phyloP scores from a whole-genome alignment of 164 flowering plant species.

The Protea cynaroides region DNA sequence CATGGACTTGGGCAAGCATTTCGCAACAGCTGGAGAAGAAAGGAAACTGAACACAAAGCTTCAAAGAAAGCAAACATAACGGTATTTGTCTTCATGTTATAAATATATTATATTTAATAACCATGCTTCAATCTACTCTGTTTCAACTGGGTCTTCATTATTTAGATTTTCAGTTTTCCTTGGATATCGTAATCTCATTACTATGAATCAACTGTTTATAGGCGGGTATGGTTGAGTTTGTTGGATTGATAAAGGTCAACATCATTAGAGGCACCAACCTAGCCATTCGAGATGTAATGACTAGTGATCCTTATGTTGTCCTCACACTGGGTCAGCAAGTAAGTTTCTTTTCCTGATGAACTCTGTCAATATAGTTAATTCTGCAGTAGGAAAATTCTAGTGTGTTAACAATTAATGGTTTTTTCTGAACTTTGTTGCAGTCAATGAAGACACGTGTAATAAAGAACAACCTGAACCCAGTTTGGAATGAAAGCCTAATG shows the following conservation, averaged over 20 bases:
- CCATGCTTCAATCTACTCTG: neutral
- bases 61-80: slow-evolving; percentile 41
- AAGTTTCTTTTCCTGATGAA: slow-evolving; percentile 18
- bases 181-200: slow-evolving; percentile 5
- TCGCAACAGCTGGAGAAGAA: slow-evolving; percentile 82
- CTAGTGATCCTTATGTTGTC: slow-evolving; percentile 95
- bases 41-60: slow-evolving; percentile 40
- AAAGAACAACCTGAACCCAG: slow-evolving; percentile 84
- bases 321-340: slow-evolving; percentile 83
- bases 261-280: slow-evolving; percentile 84
- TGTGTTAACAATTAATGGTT: neutral
- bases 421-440: slow-evolving; percentile 37
- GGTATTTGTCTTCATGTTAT: slow-evolving; percentile 29
- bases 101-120: neutral
- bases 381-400: neutral
- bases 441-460: slow-evolving; percentile 83
- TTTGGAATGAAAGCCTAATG: slow-evolving; percentile 91
- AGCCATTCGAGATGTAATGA: slow-evolving; percentile 75
- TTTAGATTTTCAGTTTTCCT: slow-evolving; percentile 3
- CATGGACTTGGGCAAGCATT: slow-evolving; percentile 62
- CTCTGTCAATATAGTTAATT: neutral
- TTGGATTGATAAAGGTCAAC: slow-evolving; percentile 84
- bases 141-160: slow-evolving; percentile 1
- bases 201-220: slow-evolving; percentile 19
- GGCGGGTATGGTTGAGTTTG: slow-evolving; percentile 93